A percentile compares a stretch with the other conserved stretches of the same genome.
Evolutionary conservation across 305 asterid genomes (phyloP).

Genomic region (Fraxinus nigra): DNA sequence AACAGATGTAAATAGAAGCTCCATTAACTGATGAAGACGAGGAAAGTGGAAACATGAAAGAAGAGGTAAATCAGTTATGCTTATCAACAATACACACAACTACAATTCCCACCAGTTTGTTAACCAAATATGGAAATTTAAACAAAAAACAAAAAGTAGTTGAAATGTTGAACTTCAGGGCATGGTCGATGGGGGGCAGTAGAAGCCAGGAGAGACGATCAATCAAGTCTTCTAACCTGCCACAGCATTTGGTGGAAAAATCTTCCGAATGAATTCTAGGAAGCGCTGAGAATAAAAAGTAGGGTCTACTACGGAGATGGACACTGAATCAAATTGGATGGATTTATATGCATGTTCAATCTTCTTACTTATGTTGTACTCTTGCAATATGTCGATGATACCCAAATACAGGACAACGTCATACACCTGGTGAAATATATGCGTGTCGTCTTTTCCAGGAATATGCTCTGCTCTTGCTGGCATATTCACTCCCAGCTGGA

Average conservation of each 20-base stretch:
- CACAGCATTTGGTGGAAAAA: constrained; percentile 55
- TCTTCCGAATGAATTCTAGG: constrained; percentile 74
- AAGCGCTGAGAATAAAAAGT: constrained; percentile 76
- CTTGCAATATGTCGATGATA: constrained; percentile 91
- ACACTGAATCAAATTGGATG: constrained; percentile 70
- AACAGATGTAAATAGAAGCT: background rate
- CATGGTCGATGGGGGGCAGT: background rate
- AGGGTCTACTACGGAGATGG: constrained; percentile 91
- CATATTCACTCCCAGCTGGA: constrained; percentile 97
- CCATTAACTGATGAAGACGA: background rate
- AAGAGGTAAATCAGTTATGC: constrained; percentile 7
- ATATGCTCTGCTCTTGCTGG: constrained; percentile 92
- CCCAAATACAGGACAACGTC: constrained; percentile 89
- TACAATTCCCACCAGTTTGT: background rate
- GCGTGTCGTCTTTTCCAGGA: constrained; percentile 38
- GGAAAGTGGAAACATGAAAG: background rate
- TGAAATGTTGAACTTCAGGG: background rate
- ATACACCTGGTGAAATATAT: constrained; percentile 72
- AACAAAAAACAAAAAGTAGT: background rate
- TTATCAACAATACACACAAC: constrained; percentile 6
- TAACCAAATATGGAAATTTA: background rate
- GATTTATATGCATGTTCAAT: constrained; percentile 84
- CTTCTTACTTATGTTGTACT: constrained; percentile 83
- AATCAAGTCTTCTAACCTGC: constrained; percentile 21
- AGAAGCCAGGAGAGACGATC: background rate